Evolutionary conservation across 2,329 filamentous ascomycete genomes (phyloP).

Genomic region (Epichloe amarillans): DNA sequence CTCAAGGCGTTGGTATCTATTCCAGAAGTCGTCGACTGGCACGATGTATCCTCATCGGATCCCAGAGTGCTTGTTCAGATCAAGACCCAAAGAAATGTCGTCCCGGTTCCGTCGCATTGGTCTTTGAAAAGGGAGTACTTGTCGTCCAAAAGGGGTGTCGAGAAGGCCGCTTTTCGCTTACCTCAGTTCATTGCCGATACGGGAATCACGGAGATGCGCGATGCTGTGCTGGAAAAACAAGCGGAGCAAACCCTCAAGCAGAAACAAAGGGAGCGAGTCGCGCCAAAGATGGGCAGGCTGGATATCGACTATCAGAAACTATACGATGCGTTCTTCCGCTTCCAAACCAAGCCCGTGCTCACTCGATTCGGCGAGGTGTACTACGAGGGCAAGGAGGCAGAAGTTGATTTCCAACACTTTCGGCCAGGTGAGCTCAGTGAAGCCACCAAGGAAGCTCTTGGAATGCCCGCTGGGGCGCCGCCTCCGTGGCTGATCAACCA

Average conservation of each 20-base stretch:
- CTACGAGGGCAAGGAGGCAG: conserved; percentile 96
- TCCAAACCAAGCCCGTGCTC: conserved; percentile 89
- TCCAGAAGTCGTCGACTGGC: conserved; percentile 95
- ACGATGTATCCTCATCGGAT: conserved; percentile 82
- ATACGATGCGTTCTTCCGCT: conserved; percentile 96
- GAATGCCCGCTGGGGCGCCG: conserved; percentile 83
- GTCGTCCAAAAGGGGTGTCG: conserved; percentile 90
- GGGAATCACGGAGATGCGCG: conserved; percentile 94
- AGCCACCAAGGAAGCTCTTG: conserved; percentile 79
- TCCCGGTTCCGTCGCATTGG: conserved; percentile 91
- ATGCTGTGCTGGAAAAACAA: conserved; percentile 91
- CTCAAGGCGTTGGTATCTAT: conserved; percentile 84
- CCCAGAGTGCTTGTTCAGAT: conserved; percentile 83
- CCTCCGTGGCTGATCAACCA: conserved; percentile 97
- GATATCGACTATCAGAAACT: conserved; percentile 98
- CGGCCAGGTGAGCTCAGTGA: conserved; percentile 84
- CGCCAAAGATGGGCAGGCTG: conserved; percentile 90
- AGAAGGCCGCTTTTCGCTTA: conserved; percentile 84
- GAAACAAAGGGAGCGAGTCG: conserved; percentile 86
- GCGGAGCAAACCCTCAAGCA: conserved; percentile 85
- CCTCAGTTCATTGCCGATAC: conserved; percentile 97
- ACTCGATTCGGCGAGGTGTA: conserved; percentile 98
- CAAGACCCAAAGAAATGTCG: conserved; percentile 88
- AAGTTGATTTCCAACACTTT: conserved; percentile 84
- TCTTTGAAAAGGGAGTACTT: conserved; percentile 96